Evolutionary conservation across 805 yeast genomes (phyloP), one percentile per base, ranked within the genome.

Genomic region (Saturnispora sekii): DNA sequence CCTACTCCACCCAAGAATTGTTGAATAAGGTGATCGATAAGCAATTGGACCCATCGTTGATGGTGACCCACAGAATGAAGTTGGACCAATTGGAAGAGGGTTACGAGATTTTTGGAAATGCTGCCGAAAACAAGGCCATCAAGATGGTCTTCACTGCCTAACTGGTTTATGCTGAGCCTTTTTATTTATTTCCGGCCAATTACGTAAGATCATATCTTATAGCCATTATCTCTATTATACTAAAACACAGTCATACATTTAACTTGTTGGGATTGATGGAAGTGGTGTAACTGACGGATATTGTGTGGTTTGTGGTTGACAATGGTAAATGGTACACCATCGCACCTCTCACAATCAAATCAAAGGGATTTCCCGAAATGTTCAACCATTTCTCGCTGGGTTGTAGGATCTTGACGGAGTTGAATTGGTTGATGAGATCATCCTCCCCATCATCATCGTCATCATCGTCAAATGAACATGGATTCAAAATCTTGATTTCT

Each of bases 361-460:
- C 96, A 60, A 89, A 90, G 10, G 95, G 95, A 57, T 84, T 76
- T 48, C 77, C 74, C 10, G 82, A 77, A 10, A 90, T 76, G 10
- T 69, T 67, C 42, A 76, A 74, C 97, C 97, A 89, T 56, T 79
- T 79, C 44, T 73, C 64, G 28, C 53, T 51, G 9, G 65, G 64
- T 26, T 49, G 39, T 15, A 35, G 10, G 16, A 33, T 31, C 10
- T 31, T 33, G 5, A 29, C 11, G 16, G 32, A 32, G 10, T 11
- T 34, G 18, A 18, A 16, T 15, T 10, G 32, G 28, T 26, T 31
- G 11, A 26, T 34, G 35, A 35, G 32, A 3, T 40, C 41, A 8
- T 43, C 39, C 17, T 45, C 39, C 32, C 46, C 47, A 30, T 55
- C 56, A 29, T 55, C 38, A 16, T 44, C 45, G 14, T 46, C 47